Evolutionary conservation across 148 eudicot species (phyloP).

Genomic region (Rhododendron ferrugineum): DNA sequence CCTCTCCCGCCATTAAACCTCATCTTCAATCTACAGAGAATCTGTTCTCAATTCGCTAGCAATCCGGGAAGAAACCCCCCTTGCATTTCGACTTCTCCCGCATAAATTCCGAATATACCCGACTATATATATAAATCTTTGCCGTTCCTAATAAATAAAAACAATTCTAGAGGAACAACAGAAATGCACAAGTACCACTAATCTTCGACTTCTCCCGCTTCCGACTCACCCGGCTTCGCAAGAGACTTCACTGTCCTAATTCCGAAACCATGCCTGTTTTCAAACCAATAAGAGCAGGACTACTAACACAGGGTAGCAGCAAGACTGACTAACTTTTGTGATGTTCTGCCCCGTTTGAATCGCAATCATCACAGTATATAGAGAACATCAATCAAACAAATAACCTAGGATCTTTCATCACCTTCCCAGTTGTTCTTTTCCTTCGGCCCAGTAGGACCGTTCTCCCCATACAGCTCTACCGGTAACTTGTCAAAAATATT

Average conservation of each 20-base stretch:
- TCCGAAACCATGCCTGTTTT: neutral
- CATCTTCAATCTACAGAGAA: constrained; percentile 3
- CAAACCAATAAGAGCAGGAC: neutral
- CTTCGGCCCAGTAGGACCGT: constrained; percentile 93
- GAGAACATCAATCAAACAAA: neutral
- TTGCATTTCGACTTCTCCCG: neutral
- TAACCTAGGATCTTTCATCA: constrained; percentile 69
- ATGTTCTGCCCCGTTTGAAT: neutral
- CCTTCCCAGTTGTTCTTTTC: constrained; percentile 94
- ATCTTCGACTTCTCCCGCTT: neutral
- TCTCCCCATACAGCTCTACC: constrained; percentile 58
- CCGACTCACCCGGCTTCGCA: neutral
- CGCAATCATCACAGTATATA: too few relatives aligned
- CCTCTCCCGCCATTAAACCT: neutral
- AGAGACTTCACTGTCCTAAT: neutral
- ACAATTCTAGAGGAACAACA: neutral
- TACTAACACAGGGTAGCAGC: neutral
- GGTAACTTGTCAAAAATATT: constrained; percentile 53
- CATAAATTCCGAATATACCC: neutral
- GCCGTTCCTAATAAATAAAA: neutral
- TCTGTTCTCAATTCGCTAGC: neutral
- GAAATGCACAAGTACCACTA: neutral
- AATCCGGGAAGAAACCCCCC: neutral
- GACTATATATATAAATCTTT: neutral
- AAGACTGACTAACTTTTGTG: neutral